Percentiles rank a stretch among this genome's conserved stretches.
These are phyloP conservation scores for Nitzschia putrida DNA, from an alignment of 108 stramenopile species.

Conservation along the genomic window DNA sequence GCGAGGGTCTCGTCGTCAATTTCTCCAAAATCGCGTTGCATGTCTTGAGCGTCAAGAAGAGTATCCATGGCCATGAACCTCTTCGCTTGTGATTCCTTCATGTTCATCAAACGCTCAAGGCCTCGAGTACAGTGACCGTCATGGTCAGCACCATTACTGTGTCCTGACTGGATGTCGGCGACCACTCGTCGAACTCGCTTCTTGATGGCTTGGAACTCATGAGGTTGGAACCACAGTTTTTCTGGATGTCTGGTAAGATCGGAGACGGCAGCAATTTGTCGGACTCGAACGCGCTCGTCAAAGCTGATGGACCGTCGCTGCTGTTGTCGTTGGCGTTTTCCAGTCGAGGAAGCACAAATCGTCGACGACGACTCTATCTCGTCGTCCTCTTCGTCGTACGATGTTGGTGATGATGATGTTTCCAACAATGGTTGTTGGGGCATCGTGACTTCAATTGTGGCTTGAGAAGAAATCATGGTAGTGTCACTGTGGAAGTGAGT, in stretches of 20 bases:
- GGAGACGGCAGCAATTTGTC: slow-evolving; percentile 8
- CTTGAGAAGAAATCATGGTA: too few species aligned
- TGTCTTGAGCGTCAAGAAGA: slow-evolving; percentile 26
- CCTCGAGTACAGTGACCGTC: slow-evolving; percentile 27
- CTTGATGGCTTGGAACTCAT: slow-evolving; percentile 24
- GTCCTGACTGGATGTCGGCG: not conserved
- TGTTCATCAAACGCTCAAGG: slow-evolving; percentile 25
- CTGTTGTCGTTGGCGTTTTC: too few species aligned
- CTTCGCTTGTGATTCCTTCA: not conserved
- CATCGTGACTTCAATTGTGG: too few species aligned
- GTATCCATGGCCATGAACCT: slow-evolving; percentile 27
- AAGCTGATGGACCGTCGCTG: slow-evolving; percentile 24
- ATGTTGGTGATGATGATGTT: too few species aligned
- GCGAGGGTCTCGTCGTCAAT: slow-evolving; percentile 27
- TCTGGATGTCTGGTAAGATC: slow-evolving; percentile 3
- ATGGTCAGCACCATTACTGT: not conserved
- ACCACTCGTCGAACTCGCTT: slow-evolving; percentile 11
- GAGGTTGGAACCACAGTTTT: slow-evolving; percentile 30
- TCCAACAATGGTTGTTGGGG: too few species aligned
- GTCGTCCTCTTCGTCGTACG: too few species aligned
- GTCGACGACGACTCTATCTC: too few species aligned
- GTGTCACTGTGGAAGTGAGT: too few species aligned
- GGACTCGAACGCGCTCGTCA: slow-evolving; percentile 7
- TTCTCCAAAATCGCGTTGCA: slow-evolving; percentile 13
- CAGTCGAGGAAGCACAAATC: too few species aligned